A percentile compares a stretch with the other conserved stretches of the same genome.
phyloP scores from a whole-genome alignment of 2,329 filamentous ascomycete genomes.

The Esteya vermicola region DNA sequence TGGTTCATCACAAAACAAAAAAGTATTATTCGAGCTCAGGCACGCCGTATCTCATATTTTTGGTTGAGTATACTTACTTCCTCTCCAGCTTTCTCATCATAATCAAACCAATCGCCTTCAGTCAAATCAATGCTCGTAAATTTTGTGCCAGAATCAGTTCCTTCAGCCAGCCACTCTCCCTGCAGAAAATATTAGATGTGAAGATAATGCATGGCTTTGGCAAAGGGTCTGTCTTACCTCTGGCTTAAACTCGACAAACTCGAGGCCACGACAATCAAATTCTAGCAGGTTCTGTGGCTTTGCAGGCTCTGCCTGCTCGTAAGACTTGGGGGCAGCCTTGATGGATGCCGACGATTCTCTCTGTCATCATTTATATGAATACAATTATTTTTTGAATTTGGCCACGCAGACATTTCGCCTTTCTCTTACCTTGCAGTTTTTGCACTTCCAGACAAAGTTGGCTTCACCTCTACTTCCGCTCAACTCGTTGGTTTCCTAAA shows the following conservation, averaged over 20 bases:
- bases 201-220: too few relatives aligned
- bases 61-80: conserved; percentile 88
- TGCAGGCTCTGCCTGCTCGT: conserved; percentile 56
- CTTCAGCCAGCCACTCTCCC: conserved; percentile 84
- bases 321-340: conserved; percentile 56
- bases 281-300: conserved; percentile 70
- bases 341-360: conserved; percentile 79
- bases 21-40: conserved; percentile 34
- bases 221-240: too few relatives aligned
- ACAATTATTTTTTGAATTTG: background rate
- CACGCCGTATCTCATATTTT: conserved; percentile 70
- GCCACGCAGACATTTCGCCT: background rate
- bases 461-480: conserved; percentile 89
- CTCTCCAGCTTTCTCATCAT: conserved; percentile 83
- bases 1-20: background rate
- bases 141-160: conserved; percentile 63
- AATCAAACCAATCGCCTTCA: conserved; percentile 96
- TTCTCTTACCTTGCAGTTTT: conserved; percentile 71
- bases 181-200: conserved; percentile 18
- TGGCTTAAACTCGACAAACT: conserved; percentile 80
- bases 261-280: conserved; percentile 86
- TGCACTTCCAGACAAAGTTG: conserved; percentile 99
- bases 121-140: conserved; percentile 70
- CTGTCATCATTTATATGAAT: conserved; percentile 23
- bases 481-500: conserved; percentile 74